Evolutionary conservation across 257 asterid genomes (phyloP), one percentile per base, ranked within the genome.

Genomic region (Catharanthus roseus): DNA sequence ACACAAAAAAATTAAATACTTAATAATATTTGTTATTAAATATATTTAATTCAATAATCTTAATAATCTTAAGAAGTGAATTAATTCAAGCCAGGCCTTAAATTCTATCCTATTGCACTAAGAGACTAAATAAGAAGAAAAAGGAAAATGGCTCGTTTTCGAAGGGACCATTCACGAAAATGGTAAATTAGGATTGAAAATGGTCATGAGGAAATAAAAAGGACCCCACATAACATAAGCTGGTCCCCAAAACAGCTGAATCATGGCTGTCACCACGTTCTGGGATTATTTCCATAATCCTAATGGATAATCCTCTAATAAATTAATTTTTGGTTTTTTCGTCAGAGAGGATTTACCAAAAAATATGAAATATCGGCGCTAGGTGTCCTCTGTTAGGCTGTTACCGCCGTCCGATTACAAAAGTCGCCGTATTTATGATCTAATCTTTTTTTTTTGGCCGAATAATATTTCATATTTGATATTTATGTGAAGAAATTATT

Each of bases 261-360:
- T 13, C 31, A 9, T 42, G 26, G 75, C 68, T 71, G 68, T 71
- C 57, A 57, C 47, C 68, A 71, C 42, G 75, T 71, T 57, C 56
- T 71, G 23, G 19, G 60, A 68, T 50, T 47, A 38, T 68, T 51
- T 47, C 38, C 28, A 19, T 53, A 50, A 34, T 62, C 21, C 41
- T 18, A 62, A 16, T 34, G 47, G 67, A 62, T 62, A 61, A 31
- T 33, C 18, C 45, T 18, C 24, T 10, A 38, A 38, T 18, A 34
- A 21, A 61, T 18, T 33, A 31, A 19, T 9, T 33, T 9, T 19
- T 5, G 24, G 67, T 61, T 61, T 33, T 4, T 61, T 61, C 11
- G 45, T 61, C 41, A 57, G 12, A 24, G 4, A 24, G 33, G 11
- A 26, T 56, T n/a, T n/a, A n/a, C n/a, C n/a, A n/a, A n/a, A n/a